Evolutionary conservation across 805 yeast species (phyloP), one percentile per base, ranked within the genome.

Genomic region (Yarrowia osloensis): DNA sequence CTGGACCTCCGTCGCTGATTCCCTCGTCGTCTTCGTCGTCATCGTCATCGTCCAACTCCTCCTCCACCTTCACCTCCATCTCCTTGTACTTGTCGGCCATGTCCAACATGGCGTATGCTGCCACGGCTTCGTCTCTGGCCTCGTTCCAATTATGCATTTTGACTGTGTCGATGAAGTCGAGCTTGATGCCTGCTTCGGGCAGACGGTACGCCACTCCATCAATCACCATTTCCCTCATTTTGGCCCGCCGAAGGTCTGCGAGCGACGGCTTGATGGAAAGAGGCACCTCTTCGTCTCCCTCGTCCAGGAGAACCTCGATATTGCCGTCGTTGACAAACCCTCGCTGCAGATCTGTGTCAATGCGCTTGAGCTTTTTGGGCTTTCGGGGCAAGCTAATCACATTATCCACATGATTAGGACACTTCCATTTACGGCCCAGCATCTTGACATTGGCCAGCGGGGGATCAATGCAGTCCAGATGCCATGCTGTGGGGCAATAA

Each of bases 401-500:
- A 54, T 70, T 70, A 55, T 84, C 89, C 22, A 86, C 85, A 78
- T 91, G 98, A 71, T 89, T 88, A 1, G 97, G 98, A 76, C 97
- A 95, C 78, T 85, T 87, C 98, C 97, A 94, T 75, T 88, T 90
- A 52, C 81, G 81, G 1, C 95, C 96, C 50, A 90, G 74, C 46
- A 88, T 86, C 72, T 91, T 90, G 21, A 88, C 85, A 6, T 88
- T 81, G 17, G 90, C 82, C 71, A 91, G 78, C 1, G 97, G 96
- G 1, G 90, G 89, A 63, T 83, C 81, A 17, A 93, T 77, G 76
- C 98, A 93, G 77, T 94, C 97, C 55, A 93, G 77, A 77, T 93
- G 98, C 96, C 96, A 93, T 19, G 87, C 83, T 3, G 89, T 79
- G 0, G 88, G 81, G 76, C 98, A 93, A 73, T 88, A 89, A 73